Percentiles rank a stretch among this genome's conserved stretches.
phyloP scores from a whole-genome alignment of 352 stramenopile genomes.

The Globisporangium recalcitrans region DNA sequence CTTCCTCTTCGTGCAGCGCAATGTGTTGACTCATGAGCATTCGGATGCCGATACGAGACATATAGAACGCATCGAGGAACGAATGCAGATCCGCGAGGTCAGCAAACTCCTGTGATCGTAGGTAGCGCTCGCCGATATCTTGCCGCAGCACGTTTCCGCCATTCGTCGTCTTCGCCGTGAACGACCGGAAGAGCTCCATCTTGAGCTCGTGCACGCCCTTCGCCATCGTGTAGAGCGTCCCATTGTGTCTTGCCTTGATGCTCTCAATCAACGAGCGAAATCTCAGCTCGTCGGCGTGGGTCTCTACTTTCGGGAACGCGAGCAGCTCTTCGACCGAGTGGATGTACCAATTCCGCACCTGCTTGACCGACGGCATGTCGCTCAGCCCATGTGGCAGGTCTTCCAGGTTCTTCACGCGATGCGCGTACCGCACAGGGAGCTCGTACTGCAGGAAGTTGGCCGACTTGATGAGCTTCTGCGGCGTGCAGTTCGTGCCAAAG shows the following conservation, averaged over 20 bases:
- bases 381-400: conserved; percentile 92
- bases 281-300: conserved; percentile 79
- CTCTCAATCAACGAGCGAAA: conserved; percentile 94
- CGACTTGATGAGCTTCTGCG: conserved; percentile 86
- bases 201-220: conserved; percentile 97
- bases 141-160: conserved; percentile 24
- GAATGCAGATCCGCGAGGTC: conserved; percentile 94
- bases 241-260: conserved; percentile 97
- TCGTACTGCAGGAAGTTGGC: conserved; percentile 97
- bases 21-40: conserved; percentile 99
- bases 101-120: conserved; percentile 76
- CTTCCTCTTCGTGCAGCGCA: conserved; percentile 89
- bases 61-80: conserved; percentile 99
- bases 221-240: conserved; percentile 99
- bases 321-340: conserved; percentile 95
- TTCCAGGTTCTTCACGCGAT: conserved; percentile 94
- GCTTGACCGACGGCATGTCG: conserved; percentile 91
- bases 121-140: conserved; percentile 62
- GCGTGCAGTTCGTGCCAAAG: conserved; percentile 77
- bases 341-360: conserved; percentile 97
- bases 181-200: conserved; percentile 75
- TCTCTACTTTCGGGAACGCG: conserved; percentile 79
- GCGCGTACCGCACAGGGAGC: conserved; percentile 96
- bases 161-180: conserved; percentile 38
- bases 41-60: conserved; percentile 98